phyloP scores from a whole-genome alignment of 1,284 basidiomycete species.

The Ustilago shanxiensis region DNA sequence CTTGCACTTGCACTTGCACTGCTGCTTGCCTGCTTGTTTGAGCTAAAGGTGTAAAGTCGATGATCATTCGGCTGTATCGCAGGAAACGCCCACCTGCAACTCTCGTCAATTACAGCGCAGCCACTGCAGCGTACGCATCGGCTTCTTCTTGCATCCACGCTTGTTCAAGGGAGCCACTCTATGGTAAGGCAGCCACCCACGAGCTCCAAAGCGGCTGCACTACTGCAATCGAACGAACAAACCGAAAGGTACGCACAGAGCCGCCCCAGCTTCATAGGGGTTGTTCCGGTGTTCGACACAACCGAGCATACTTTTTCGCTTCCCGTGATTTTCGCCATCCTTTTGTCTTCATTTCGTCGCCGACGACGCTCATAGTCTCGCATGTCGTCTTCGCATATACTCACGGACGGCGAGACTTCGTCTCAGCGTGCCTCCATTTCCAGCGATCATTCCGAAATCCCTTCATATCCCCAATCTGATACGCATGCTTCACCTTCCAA shows the following conservation, averaged over 20 bases:
- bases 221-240: no score
- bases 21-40: neutral
- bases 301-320: neutral
- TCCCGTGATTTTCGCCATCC: neutral
- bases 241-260: neutral
- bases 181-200: neutral
- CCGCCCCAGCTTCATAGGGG: conserved; percentile 11
- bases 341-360: conserved; percentile 16
- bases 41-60: neutral
- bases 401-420: conserved; percentile 17
- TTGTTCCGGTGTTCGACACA: neutral
- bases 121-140: neutral
- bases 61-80: neutral
- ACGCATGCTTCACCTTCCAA: conserved; percentile 14
- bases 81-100: neutral
- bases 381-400: conserved; percentile 29
- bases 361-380: neutral
- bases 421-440: conserved; percentile 25
- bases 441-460: conserved; percentile 45
- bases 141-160: neutral
- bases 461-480: conserved; percentile 31
- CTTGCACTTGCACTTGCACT: neutral
- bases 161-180: neutral
- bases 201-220: neutral
- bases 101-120: conserved; percentile 1